Percentiles rank a stretch among this genome's conserved stretches.
Evolutionary conservation across 2,329 filamentous ascomycete species (phyloP).

Genomic region (Ophiosphaerella korrae): DNA sequence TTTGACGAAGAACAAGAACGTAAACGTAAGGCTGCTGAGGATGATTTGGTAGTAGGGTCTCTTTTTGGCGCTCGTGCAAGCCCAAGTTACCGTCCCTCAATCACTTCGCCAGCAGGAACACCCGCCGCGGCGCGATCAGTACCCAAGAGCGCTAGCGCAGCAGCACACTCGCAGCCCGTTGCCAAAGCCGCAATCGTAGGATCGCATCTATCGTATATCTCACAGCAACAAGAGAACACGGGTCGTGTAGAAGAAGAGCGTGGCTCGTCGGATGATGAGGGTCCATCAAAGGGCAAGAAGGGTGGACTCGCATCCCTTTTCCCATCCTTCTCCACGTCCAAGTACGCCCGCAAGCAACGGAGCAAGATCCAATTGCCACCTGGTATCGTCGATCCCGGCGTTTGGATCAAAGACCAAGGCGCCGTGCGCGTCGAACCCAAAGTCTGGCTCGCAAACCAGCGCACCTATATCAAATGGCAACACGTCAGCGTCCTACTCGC

Average conservation of each 20-base stretch:
- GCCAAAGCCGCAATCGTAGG: slow-evolving; percentile 21
- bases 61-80: slow-evolving; percentile 65
- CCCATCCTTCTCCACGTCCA: slow-evolving; percentile 80
- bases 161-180: slow-evolving; percentile 26
- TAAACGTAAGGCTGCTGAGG: slow-evolving; percentile 78
- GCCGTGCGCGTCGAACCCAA: slow-evolving; percentile 94
- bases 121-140: slow-evolving; percentile 50
- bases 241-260: slow-evolving; percentile 50
- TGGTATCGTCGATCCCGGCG: slow-evolving; percentile 81
- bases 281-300: slow-evolving; percentile 37
- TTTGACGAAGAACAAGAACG: slow-evolving; percentile 91
- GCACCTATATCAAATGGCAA: slow-evolving; percentile 98
- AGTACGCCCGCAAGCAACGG: slow-evolving; percentile 60
- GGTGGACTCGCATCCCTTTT: slow-evolving; percentile 72
- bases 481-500: slow-evolving; percentile 90
- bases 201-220: slow-evolving; percentile 24
- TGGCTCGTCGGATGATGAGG: slow-evolving; percentile 57
- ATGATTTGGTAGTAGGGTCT: slow-evolving; percentile 87
- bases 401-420: slow-evolving; percentile 94
- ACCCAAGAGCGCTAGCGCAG: slow-evolving; percentile 24
- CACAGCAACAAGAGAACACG: slow-evolving; percentile 27
- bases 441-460: slow-evolving; percentile 97
- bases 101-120: slow-evolving; percentile 70
- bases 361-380: slow-evolving; percentile 70
- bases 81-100: slow-evolving; percentile 56